Evolutionary conservation across 2,329 filamentous ascomycete genomes (phyloP).

Genomic region (Ascochyta viciae-villosae): DNA sequence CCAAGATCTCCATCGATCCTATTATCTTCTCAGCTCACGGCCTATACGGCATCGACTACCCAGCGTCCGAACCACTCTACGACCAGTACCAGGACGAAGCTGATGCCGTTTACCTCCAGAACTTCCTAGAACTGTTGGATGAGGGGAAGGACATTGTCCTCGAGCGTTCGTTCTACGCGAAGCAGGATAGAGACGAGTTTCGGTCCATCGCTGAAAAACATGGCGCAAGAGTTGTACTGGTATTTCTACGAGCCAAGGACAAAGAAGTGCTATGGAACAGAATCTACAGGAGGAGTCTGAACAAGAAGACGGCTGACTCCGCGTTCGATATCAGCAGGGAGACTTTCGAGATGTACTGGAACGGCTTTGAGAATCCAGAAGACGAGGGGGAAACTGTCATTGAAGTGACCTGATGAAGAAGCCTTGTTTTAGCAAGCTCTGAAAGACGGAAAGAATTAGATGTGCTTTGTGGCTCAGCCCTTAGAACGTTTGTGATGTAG

Average conservation of each 20-base stretch:
- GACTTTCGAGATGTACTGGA: slow-evolving; percentile 20
- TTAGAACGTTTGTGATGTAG: neutral
- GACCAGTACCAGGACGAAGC: slow-evolving; percentile 13
- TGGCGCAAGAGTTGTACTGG: slow-evolving; percentile 16
- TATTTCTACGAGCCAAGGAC: slow-evolving; percentile 13
- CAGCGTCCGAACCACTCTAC: slow-evolving; percentile 8
- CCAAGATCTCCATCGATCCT: slow-evolving; percentile 15
- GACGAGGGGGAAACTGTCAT: slow-evolving; percentile 16
- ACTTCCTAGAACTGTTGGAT: slow-evolving; percentile 3
- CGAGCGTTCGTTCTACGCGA: slow-evolving; percentile 22
- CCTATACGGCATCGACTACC: slow-evolving; percentile 21
- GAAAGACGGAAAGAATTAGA: neutral
- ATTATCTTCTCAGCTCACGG: slow-evolving; percentile 15
- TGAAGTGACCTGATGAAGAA: slow-evolving; percentile 1
- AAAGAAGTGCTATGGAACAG: slow-evolving; percentile 18
- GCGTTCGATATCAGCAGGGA: slow-evolving; percentile 17
- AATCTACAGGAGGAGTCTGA: slow-evolving; percentile 11
- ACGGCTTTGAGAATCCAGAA: slow-evolving; percentile 17
- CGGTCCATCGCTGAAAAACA: slow-evolving; percentile 7
- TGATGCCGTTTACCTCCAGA: slow-evolving; percentile 4
- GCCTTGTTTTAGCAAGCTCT: too few relatives aligned
- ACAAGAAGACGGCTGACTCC: slow-evolving; percentile 14
- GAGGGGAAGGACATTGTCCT: slow-evolving; percentile 13
- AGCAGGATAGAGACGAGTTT: slow-evolving; percentile 16
- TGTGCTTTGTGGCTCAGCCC: neutral